Base-by-base conservation (phyloP, 192 early-diverging fungal species). In the Dissophora globulifera region DNA sequence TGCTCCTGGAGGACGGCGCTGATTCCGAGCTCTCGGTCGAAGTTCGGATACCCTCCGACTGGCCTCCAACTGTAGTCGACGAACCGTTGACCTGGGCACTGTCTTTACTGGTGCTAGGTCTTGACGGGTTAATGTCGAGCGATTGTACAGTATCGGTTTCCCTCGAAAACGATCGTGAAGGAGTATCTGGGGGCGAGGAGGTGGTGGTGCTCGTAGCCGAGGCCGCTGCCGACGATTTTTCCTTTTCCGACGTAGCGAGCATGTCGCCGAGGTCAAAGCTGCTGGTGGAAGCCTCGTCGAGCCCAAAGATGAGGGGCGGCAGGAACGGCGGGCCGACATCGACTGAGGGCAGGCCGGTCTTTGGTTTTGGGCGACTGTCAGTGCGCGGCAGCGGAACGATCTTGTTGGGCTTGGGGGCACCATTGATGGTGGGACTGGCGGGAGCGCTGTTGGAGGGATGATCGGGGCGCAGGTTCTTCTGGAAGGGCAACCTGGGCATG, bases 181-280 rank as follows among this genome's bases (percentile, higher is more conserved):
- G 45, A 17, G 40, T 42, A 9, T 10, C 15, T 5, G 51, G 42
- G 25, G 52, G 31, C 25, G 69, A 57, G 2, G 45, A n/a, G n/a
- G n/a, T n/a, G n/a, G n/a, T n/a, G n/a, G n/a, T n/a, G n/a, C n/a
- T n/a, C n/a, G n/a, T n/a, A n/a, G n/a, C n/a, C n/a, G n/a, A n/a
- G n/a, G n/a, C n/a, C n/a, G n/a, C n/a, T n/a, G n/a, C n/a, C n/a
- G n/a, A n/a, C n/a, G n/a, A n/a, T n/a, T n/a, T n/a, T n/a, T n/a
- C n/a, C n/a, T n/a, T n/a, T n/a, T n/a, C n/a, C n/a, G n/a, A n/a
- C n/a, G n/a, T n/a, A n/a, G n/a, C n/a, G n/a, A 76, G 29, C 58
- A 76, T 67, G 11, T 76, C 72, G 2, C 63, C 51, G 5, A 76
- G 47, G 30, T 76, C 72, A 45, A 76, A 76, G 20, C 63, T 58